Evolutionary conservation across 2,329 filamentous ascomycete species (phyloP), one percentile per base, ranked within the genome.

Genomic region (Paracoccidioides lutzii): DNA sequence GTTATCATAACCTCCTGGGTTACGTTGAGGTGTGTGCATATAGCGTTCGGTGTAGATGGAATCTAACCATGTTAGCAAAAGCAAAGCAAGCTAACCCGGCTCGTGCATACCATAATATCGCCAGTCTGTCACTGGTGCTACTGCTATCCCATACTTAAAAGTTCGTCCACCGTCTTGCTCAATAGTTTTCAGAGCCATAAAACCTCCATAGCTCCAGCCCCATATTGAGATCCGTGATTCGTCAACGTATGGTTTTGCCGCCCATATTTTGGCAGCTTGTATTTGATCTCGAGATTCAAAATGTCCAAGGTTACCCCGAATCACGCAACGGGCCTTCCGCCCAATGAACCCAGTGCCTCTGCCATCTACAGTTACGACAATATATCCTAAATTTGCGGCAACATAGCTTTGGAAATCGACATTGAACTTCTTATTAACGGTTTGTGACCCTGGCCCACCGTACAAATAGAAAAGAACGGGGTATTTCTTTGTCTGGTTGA

Each of bases 121-220:
- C 93, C 93, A 98, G 71, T 98, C 90, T 0, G 91, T 97, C n/a
- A 98, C 93, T 15, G 93, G 93, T 1, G 93, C 93, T 53, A 98
- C 94, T 5, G 94, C 90, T 87, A 98, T 95, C 63, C 93, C 94
- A 69, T 98, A 98, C 60, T 84, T 84, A 75, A 96, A 98, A 0
- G 90, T 97, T 66, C 82, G 70, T 4, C 94, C 93, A 7, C 82
- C 91, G 67, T 98, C 93, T 59, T 82, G 80, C 75, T 98, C 93
- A 10, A 98, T 82, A 0, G 89, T 93, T 76, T 98, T 98, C 65
- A 98, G 79, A 5, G 93, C 88, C 76, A 88, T 87, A 76, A 95
- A 98, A 9, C 93, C 93, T 57, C 93, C 93, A 66, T 93, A 98
- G 60, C 88, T 95, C 93, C 93, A 98, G 50, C 93, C 93, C 93